Base-by-base conservation (phyloP, 305 asterid genomes). In the Rubia tinctorum region DNA sequence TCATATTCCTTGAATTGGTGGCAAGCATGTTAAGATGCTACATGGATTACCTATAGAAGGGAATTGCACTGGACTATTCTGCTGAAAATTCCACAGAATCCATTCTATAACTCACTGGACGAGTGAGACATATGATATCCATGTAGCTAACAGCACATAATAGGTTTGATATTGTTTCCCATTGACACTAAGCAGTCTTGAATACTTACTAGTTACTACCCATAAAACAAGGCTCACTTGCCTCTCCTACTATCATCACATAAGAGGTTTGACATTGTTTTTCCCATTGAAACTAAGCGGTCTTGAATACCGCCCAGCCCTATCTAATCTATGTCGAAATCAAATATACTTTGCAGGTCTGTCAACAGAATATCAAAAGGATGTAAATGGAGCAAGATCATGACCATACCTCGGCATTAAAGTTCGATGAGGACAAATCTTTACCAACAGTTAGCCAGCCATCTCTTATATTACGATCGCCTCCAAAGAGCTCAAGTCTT, bases 361-460 rank as follows among this genome's bases (percentile, higher is more conserved):
- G 12, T 61, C 39, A 25, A 61, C 17, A 23, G 40, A 51, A 27
- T 49, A 59, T 6, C 22, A 17, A 73, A 72, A 61, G 66, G 18
- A 53, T 8, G 14, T 37, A 9, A 45, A 17, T 20, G 13, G 43
- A 63, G 42, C 42, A 30, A 37, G 61, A 63, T 5, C 44, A 55
- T 72, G 18, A 62, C 0, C 71, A 67, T 85, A 92, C 99, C 96
- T 92, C 97, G 49, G 93, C 75, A 73, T 87, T 89, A 72, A 95
- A 95, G 83, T 95, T 95, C 65, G 98, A 87, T 7, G 99, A 95
- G 74, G 97, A 86, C 77, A 95, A 79, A 76, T 88, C 99, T 59
- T 87, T 86, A 77, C 99, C 99, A 59, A 91, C 89, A 64, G 99
- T 95, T 84, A 95, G 86, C 99, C 99, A 95, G 81, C 99, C 99